Base-by-base conservation (phyloP, 345 rosid species). In the Durio zibethinus region DNA sequence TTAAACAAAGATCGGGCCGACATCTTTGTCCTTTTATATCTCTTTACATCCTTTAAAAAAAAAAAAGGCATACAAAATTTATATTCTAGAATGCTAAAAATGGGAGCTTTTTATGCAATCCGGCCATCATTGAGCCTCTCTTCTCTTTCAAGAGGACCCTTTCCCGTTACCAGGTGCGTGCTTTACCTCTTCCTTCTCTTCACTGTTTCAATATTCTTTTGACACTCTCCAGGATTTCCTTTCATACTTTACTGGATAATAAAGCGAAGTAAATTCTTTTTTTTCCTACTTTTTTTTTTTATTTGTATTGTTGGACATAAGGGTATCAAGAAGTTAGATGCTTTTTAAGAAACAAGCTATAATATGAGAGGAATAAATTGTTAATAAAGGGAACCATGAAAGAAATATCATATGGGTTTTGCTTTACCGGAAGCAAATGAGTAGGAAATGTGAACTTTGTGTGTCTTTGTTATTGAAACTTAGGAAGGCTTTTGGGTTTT, bases 91-190 rank as follows among this genome's bases (percentile, higher is more conserved):
- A n/a, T 20, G 66, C 60, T 38, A 21, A 76, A 65, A 65, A 83
- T 85, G 87, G 77, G 79, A 47, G 78, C 81, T 40, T 59, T 77
- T 33, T 36, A 72, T 74, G 81, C 75, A 71, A 9, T 83, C 57
- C 77, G 78, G 36, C 52, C 77, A 9, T 80, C 82, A 10, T 36
- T 57, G 5, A 82, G 69, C 68, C 59, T 83, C 47, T 76, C 78
- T 20, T 72, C 78, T 18, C 35, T 85, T n/a, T 79, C 82, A 5
- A 61, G 75, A 82, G 68, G 79, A 67, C 65, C 78, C 31, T 75
- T 77, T 23, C 78, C 84, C n/a, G n/a, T 35, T 75, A 40, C 77
- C 35, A 87, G 90, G 88, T 87, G 50, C 40, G 77, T 85, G 57
- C 45, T 77, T 16, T 61, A 23, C 31, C 8, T 31, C n/a, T n/a